A percentile compares a stretch with the other conserved stretches of the same genome.
Conservation (phyloP, 2,329 filamentous ascomycete species). For the Fusarium illudens region DNA sequence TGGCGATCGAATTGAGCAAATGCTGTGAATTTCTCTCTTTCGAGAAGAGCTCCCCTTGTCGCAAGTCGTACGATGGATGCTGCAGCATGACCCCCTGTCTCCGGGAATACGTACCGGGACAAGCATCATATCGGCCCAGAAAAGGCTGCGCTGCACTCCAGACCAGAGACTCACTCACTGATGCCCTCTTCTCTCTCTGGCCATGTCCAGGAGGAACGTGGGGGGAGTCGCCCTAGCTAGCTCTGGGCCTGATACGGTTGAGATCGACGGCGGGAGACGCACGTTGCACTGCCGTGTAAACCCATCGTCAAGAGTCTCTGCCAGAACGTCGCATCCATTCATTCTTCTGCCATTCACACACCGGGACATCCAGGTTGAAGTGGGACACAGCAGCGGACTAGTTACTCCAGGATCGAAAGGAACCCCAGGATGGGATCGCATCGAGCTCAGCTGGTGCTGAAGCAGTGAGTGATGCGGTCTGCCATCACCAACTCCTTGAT, state of each 20-base stretch:
- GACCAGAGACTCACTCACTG: not conserved
- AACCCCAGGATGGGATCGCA: not conserved
- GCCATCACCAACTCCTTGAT: not conserved
- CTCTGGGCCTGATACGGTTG: slow-evolving; percentile 1
- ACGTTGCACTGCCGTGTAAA: slow-evolving; percentile 1
- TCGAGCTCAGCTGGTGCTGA: not conserved
- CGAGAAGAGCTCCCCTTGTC: not conserved
- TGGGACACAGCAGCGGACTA: not conserved
- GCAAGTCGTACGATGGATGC: slow-evolving; percentile 7
- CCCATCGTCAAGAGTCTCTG: slow-evolving; percentile 2
- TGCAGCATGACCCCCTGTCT: not conserved
- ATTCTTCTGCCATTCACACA: not conserved
- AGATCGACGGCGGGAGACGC: slow-evolving; percentile 4
- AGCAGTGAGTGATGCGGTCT: not conserved
- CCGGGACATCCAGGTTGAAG: not conserved
- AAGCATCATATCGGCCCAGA: slow-evolving; percentile 1
- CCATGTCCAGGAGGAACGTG: not conserved
- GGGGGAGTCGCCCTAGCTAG: slow-evolving; percentile 9
- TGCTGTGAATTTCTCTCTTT: not conserved
- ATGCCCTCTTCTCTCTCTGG: not conserved
- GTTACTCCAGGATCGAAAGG: not conserved
- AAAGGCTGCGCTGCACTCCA: not conserved
- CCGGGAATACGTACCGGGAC: slow-evolving; percentile 6
- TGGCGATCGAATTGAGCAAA: slow-evolving; percentile 7
- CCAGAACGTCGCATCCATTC: slow-evolving; percentile 3